phyloP scores from a whole-genome alignment of 2,329 filamentous ascomycete genomes.

The Sporothrix inflata region DNA sequence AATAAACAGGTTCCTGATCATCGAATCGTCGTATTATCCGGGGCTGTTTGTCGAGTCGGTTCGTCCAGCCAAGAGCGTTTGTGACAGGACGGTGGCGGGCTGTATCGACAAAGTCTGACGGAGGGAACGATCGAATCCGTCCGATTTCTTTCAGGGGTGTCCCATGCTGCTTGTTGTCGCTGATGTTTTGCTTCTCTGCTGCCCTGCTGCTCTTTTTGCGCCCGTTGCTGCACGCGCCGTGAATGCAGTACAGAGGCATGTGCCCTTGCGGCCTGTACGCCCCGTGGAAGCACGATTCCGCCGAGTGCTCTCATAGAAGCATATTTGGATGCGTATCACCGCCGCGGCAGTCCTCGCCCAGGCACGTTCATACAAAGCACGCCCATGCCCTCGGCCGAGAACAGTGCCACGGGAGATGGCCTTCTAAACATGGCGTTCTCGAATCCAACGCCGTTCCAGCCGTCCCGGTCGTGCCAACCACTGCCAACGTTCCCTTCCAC shows the following conservation, averaged over 20 bases:
- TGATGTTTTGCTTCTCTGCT: not conserved
- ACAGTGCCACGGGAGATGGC: not conserved
- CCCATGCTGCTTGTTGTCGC: not conserved
- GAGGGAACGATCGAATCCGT: constrained; percentile 1
- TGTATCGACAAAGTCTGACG: not conserved
- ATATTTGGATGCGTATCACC: constrained; percentile 23
- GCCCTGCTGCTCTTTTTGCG: not conserved
- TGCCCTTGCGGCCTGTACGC: constrained; percentile 14
- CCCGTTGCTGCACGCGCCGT: not conserved
- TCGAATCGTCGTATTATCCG: not conserved
- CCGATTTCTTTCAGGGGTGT: not conserved
- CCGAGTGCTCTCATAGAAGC: not conserved
- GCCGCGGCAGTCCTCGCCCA: not conserved
- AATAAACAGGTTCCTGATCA: constrained; percentile 10
- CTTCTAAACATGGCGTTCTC: not conserved
- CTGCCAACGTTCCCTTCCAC: not conserved
- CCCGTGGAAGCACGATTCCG: not conserved
- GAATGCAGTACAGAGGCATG: not conserved
- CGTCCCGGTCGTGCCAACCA: not conserved
- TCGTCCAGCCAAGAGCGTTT: not conserved
- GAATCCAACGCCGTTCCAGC: not conserved
- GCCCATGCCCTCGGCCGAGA: constrained; percentile 16
- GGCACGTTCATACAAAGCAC: constrained; percentile 6
- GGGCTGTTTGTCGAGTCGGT: not conserved
- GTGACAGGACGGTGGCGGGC: not conserved